Evolutionary conservation across 2,329 filamentous ascomycete species (phyloP), one percentile per base, ranked within the genome.

Genomic region (Bipolaris zeicola): DNA sequence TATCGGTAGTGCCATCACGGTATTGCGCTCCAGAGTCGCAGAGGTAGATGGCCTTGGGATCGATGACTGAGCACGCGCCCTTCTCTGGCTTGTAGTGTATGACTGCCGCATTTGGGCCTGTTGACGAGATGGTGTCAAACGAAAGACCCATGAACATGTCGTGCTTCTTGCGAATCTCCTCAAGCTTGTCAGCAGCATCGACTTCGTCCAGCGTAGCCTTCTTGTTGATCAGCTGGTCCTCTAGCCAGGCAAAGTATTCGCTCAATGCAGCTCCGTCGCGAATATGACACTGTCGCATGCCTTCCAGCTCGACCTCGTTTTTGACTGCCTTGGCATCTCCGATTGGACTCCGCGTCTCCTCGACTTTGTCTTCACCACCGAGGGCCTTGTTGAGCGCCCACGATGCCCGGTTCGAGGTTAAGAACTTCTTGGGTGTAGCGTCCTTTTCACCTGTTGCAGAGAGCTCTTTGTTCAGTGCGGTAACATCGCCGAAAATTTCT

Each of bases 21-120:
- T 94, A 99, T 76, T 99, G 95, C n/a, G 91, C 95, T 20, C 95
- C 95, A 20, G 95, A 98, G 76, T 99, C 95, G 74, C 95, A 99
- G 2, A 99, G 86, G 70, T 99, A 99, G 56, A 99, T 87, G 13
- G 88, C 87, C 6, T 87, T 86, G 0, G 92, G 91, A 65, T 99
- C 92, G 66, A 99, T 92, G 26, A 85, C 80, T 7, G 92, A 85
- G 77, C 94, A 98, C 61, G 83, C 89, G 18, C 90, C 92, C 52
- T 85, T 87, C 71, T 96, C 91, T 0, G 95, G 93, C 65, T 73
- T 90, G 81, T 99, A 99, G 75, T 99, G 95, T 55, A 99, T 99
- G 11, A 99, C 85, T 5, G 95, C 95, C 55, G 92, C 95, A 74
- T 95, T 96, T 1, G 94, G 80, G 2, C 95, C 95, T 0, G 92